Evolutionary conservation across 495 filamentous ascomycete genomes (phyloP).

Genomic region (Penicillium robsamsonii): DNA sequence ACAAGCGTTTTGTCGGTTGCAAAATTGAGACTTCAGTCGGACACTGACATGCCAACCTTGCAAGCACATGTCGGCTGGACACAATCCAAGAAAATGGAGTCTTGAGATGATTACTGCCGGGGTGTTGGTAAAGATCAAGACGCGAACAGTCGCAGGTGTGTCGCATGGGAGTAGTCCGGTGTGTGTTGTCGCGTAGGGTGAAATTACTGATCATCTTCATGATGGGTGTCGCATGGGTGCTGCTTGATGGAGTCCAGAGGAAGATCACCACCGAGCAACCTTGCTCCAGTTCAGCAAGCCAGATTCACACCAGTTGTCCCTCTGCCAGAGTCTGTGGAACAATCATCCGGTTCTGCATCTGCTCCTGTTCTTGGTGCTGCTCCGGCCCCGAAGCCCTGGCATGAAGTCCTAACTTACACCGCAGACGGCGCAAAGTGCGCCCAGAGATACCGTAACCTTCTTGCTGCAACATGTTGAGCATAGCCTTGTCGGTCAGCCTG

Average conservation of each 20-base stretch:
- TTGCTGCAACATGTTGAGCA: constrained; percentile 26
- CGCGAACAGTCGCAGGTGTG: background rate
- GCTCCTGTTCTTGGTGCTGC: constrained; percentile 4
- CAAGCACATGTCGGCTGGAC: background rate
- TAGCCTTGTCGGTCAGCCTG: constrained; percentile 30
- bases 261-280: background rate
- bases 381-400: constrained; percentile 23
- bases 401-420: constrained; percentile 30
- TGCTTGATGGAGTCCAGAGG: constrained; percentile 5
- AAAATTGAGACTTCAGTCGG: background rate
- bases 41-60: background rate
- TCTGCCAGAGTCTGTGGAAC: background rate
- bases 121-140: background rate
- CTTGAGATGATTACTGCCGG: background rate
- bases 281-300: background rate
- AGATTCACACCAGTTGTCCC: background rate
- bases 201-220: background rate
- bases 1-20: background rate
- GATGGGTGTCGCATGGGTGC: background rate
- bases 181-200: constrained; percentile 2
- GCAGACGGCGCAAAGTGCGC: constrained; percentile 26
- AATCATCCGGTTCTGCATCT: constrained; percentile 10
- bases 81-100: background rate
- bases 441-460: constrained; percentile 32
- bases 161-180: background rate